These are phyloP conservation scores for Fomitopsis palustris DNA, from an alignment of 1,284 basidiomycete genomes.

Conservation along the genomic window DNA sequence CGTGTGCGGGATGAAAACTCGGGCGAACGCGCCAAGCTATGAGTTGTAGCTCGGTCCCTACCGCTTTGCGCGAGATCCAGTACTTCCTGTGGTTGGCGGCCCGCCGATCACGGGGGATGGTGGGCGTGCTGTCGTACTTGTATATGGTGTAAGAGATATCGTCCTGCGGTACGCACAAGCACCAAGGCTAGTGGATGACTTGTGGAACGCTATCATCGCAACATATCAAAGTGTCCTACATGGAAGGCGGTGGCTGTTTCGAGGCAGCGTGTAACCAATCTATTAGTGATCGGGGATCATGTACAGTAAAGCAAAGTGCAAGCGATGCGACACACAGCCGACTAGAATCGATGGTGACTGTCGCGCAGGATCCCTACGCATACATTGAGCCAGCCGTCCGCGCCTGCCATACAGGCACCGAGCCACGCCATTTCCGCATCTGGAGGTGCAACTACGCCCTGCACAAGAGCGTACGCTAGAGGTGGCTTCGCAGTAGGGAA, in stretches of 20 bases:
- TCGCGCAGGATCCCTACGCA: constrained; percentile 57
- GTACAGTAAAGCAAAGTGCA: neutral
- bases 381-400: constrained; percentile 93
- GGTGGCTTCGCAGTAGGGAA: constrained; percentile 44
- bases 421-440: constrained; percentile 94
- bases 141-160: neutral
- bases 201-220: too few relatives aligned
- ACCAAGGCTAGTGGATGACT: too few relatives aligned
- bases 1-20: constrained; percentile 50
- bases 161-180: too few relatives aligned
- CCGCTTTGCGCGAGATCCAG: neutral
- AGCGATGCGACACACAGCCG: neutral
- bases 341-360: constrained; percentile 5
- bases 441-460: constrained; percentile 83
- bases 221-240: too few relatives aligned
- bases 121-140: neutral
- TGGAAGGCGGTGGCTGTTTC: too few relatives aligned
- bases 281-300: neutral
- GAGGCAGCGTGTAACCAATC: neutral
- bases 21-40: constrained; percentile 30
- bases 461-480: constrained; percentile 72
- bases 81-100: too few relatives aligned
- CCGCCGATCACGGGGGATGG: too few relatives aligned
- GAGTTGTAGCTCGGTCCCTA: neutral
- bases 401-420: constrained; percentile 84